Evolutionary conservation across 495 filamentous ascomycete genomes (phyloP), one percentile per base, ranked within the genome.

Genomic region (Penicillium crystallinum): DNA sequence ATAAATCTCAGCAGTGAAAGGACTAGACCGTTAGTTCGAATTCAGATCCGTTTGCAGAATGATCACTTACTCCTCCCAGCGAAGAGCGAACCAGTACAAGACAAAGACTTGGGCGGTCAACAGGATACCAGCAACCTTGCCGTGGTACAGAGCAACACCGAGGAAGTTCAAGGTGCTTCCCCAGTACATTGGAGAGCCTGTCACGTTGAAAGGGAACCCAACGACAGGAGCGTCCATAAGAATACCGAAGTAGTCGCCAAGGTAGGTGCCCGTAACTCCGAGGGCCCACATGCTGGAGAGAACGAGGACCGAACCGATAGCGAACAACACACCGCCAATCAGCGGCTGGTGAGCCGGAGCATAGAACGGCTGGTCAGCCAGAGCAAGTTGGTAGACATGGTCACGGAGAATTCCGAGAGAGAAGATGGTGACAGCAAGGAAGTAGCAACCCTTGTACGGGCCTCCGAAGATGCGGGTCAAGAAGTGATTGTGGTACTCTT

Each of bases 161-260:
- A 96, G 70, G 71, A 98, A 98, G 73, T 84, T 89, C 79, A 96
- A 76, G 41, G 93, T 91, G 52, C 85, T 89, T 23, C 93, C 93
- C 75, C 89, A 88, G 76, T 98, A 98, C 93, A 98, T 98, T 35
- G 93, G 93, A 33, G 91, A 88, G 55, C 83, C 82, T 22, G 87
- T 92, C 46, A 97, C 74, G 70, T 90, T 97, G 82, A 98, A 98
- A 1, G 93, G 93, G 66, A 98, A 98, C 10, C 86, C 83, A 5
- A 89, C 95, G 38, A 98, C 91, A 41, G 88, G 89, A 62, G 82
- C 77, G 63, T 97, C 91, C 93, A 97, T 95, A 56, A 98, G 77
- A 64, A 98, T 97, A 33, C 93, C 93, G 62, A 96, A 98, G 75
- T 98, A 98, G 74, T 98, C 93, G 50, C 93, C 93, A 22, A 98